Evolutionary conservation across 2,329 filamentous ascomycete species (phyloP).

Genomic region (Microthyrium microscopicum): DNA sequence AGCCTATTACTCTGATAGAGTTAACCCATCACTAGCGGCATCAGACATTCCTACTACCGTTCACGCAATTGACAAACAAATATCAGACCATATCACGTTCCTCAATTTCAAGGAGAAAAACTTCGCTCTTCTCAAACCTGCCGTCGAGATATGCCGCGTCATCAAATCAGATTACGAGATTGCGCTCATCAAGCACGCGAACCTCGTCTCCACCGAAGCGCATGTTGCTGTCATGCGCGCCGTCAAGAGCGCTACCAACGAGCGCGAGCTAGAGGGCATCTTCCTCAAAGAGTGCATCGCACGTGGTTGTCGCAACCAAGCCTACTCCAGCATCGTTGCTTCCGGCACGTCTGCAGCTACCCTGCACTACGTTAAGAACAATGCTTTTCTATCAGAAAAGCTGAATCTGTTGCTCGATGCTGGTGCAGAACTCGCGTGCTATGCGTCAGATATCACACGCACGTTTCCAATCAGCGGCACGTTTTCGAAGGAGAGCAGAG

Average conservation of each 20-base stretch:
- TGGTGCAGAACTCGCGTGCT: conserved; percentile 40
- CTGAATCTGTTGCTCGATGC: conserved; percentile 73
- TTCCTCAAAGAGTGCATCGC: conserved; percentile 65
- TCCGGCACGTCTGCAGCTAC: conserved; percentile 66
- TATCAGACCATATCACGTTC: conserved; percentile 57
- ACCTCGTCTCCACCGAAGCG: conserved; percentile 59
- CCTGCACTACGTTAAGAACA: conserved; percentile 61
- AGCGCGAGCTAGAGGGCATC: conserved; percentile 65
- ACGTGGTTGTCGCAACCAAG: conserved; percentile 62
- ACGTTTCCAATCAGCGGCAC: conserved; percentile 64
- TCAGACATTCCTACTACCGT: conserved; percentile 28
- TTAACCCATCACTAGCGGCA: conserved; percentile 52
- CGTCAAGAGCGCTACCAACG: conserved; percentile 51
- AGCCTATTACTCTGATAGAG: conserved; percentile 53
- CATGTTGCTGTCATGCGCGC: conserved; percentile 53
- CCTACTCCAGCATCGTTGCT: conserved; percentile 77
- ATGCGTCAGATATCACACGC: conserved; percentile 52
- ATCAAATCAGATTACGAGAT: conserved; percentile 80
- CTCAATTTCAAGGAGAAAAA: conserved; percentile 52
- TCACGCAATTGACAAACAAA: conserved; percentile 64
- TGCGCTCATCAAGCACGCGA: conserved; percentile 63
- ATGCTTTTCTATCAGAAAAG: conserved; percentile 32
- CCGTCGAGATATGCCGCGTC: conserved; percentile 66
- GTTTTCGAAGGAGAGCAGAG: conserved; percentile 23
- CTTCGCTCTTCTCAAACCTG: conserved; percentile 34